These are phyloP conservation scores for Intubia oerlemansii DNA, from an alignment of 2,329 filamentous ascomycete species.

Conservation along the genomic window DNA sequence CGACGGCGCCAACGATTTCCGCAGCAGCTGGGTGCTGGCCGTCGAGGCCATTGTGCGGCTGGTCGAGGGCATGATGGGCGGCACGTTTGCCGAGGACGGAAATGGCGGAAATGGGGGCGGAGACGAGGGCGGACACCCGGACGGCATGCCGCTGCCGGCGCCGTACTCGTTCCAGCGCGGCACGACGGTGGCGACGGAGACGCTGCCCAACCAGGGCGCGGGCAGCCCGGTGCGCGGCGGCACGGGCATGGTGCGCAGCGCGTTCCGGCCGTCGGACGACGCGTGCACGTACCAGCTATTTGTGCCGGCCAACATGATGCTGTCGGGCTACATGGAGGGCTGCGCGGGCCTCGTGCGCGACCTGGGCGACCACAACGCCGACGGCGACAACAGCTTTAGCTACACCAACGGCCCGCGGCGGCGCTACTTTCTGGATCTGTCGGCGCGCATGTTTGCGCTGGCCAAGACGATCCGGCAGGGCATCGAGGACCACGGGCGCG, in stretches of 20 bases:
- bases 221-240: slow-evolving; percentile 54
- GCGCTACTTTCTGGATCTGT: slow-evolving; percentile 1
- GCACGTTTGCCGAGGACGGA: slow-evolving; percentile 42
- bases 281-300: slow-evolving; percentile 58
- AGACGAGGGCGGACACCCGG: too few relatives aligned
- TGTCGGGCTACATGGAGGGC: slow-evolving; percentile 29
- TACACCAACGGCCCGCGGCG: slow-evolving; percentile 2
- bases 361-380: slow-evolving; percentile 5
- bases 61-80: slow-evolving; percentile 39
- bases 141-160: slow-evolving; percentile 26
- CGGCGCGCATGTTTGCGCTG: background rate
- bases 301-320: slow-evolving; percentile 59
- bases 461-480: slow-evolving; percentile 5
- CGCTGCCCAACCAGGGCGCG: slow-evolving; percentile 41
- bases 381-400: slow-evolving; percentile 1
- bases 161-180: slow-evolving; percentile 50
- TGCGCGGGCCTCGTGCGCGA: slow-evolving; percentile 15
- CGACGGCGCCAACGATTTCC: slow-evolving; percentile 38
- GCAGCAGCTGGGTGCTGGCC: slow-evolving; percentile 41
- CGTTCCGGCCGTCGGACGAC: slow-evolving; percentile 64
- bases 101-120: too few relatives aligned
- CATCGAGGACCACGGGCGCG: slow-evolving; percentile 7
- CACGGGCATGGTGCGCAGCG: slow-evolving; percentile 48
- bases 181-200: slow-evolving; percentile 50
- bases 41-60: slow-evolving; percentile 40